Evolutionary conservation across 768 basidiomycete species (phyloP).

Genomic region (Pleurotus eryngii): DNA sequence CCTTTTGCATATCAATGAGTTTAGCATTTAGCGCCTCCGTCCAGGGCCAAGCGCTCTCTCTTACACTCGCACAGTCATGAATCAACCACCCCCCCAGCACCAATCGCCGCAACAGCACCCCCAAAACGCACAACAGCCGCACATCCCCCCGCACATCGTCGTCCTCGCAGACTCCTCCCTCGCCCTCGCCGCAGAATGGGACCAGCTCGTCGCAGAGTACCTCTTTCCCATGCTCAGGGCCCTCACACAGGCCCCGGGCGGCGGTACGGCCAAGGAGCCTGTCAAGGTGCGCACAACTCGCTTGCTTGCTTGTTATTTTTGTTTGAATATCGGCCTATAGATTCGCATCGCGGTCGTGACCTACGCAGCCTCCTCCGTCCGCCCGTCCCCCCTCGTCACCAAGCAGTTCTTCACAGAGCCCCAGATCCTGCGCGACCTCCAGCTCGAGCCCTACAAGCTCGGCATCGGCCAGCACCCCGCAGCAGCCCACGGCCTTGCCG

Average conservation of each 20-base stretch:
- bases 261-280: constrained; percentile 17
- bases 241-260: constrained; percentile 38
- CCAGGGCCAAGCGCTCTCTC: too few species aligned
- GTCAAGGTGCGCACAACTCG: constrained; percentile 28
- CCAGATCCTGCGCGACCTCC: constrained; percentile 40
- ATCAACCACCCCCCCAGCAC: too few species aligned
- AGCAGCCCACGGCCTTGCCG: constrained; percentile 55
- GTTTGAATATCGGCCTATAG: too few species aligned
- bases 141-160: constrained; percentile 19
- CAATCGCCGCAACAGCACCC: too few species aligned
- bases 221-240: constrained; percentile 50
- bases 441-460: constrained; percentile 39
- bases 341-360: constrained; percentile 51
- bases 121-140: too few species aligned
- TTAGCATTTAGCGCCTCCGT: too few species aligned
- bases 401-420: constrained; percentile 55
- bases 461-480: constrained; percentile 57
- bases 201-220: constrained; percentile 41
- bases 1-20: too few species aligned
- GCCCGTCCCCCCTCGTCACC: constrained; percentile 52
- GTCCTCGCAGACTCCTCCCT: constrained; percentile 63
- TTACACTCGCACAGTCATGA: too few species aligned
- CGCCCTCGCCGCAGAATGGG: constrained; percentile 52
- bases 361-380: constrained; percentile 58
- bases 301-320: too few species aligned